Evolutionary conservation across 2,329 filamentous ascomycete species (phyloP), one percentile per base, ranked within the genome.

Genomic region (Aspergillus nomiae): DNA sequence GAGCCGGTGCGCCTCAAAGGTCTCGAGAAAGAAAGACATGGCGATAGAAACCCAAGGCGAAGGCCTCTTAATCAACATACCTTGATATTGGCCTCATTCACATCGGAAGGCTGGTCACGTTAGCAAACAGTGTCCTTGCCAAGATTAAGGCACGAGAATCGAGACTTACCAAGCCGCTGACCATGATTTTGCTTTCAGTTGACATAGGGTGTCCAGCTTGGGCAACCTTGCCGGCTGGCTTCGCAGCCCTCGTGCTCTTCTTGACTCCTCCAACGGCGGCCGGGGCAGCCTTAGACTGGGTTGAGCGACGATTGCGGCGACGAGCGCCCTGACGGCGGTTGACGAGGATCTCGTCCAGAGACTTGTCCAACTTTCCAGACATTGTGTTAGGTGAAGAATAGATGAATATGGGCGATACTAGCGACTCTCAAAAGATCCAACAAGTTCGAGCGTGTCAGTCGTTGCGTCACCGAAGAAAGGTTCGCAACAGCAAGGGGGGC

Each of bases 81-180:
- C 95, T 99, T 98, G 85, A 99, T 96, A 89, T 96, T 92, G 84
- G 84, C 85, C 87, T 98, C 94, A 83, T 89, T 92, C 81, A 99
- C 93, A 89, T 99, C 95, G 85, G 90, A 89, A 80, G 95, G 95
- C 92, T 98, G 71, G 38, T 21, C 10, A 30, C 10, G 57, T 63
- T 61, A 57, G 80, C 91, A 83, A 59, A 55, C 5, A 12, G 24
- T 19, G 36, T n/a, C 19, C 24, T 21, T 9, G 19, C 14, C 12
- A 32, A 19, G 9, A 14, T 11, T 21, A 2, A 6, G 19, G 10
- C 60, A 34, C 59, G 36, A 36, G 19, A 48, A 11, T 38, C 7
- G n/a, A 38, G 67, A 81, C 93, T 81, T 90, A 97, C 94, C 86
- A 99, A 87, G 85, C 96, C 96, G 90, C 92, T 97, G 83, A 99